Evolutionary conservation across 768 basidiomycete species (phyloP), one percentile per base, ranked within the genome.

Genomic region (Tulasnella sp.): DNA sequence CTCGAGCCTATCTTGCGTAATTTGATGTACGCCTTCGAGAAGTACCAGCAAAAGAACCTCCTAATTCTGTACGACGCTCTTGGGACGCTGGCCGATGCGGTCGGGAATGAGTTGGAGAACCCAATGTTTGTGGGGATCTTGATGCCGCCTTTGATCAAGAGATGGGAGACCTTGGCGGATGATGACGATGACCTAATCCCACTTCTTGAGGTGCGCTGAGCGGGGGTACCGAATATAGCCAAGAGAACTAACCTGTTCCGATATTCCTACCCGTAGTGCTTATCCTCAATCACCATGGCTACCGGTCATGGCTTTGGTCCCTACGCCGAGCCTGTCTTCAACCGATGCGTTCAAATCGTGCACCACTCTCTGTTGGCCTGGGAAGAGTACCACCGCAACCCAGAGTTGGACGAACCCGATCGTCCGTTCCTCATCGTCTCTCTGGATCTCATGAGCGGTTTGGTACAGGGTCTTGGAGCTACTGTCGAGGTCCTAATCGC

Each of bases 41-140:
- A 98, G 86, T 99, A 99, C 85, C 98, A 99, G 84, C 97, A 98
- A 86, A 99, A 99, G 89, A 99, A 99, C 85, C 92, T 99, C 90
- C 90, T 99, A 82, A 99, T 99, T 80, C 87, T 99, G 42, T 99
- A 99, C 84, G 98, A 99, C 83, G 98, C 98, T n/a, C 93, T 99
- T 71, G 98, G 98, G 9, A 99, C 98, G 0, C 88, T 99, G 48
- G 98, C 98, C 9, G 98, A 99, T 84, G 96, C 97, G 5, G 98
- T 99, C 68, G 97, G 97, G 3, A 84, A 92, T 52, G 94, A 95
- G 7, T 86, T 99, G 81, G 92, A 93, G 83, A 94, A 96, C 84
- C 89, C 94, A 10, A 86, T 90, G 12, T 96, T 94, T 84, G 94
- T 99, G 76, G 95, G 98, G 58, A 96, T 98, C 81, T 86, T 99